phyloP scores from a whole-genome alignment of 1,284 basidiomycete genomes.

The Moesziomyces globuligerus region DNA sequence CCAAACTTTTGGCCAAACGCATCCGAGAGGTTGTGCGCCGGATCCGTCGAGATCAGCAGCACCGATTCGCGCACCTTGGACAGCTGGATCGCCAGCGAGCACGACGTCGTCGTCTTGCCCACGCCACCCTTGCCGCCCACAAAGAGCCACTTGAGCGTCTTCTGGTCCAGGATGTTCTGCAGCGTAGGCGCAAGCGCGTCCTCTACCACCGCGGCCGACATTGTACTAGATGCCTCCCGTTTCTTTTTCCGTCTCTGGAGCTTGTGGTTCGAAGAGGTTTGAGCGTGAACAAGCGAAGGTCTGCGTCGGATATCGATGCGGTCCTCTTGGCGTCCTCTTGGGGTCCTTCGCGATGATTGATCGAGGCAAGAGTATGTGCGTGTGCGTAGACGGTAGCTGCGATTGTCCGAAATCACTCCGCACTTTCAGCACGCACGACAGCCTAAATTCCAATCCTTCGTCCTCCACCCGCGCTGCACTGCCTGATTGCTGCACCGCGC shows the following conservation, averaged over 20 bases:
- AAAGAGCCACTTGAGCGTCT: constrained; percentile 66
- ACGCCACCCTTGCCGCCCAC: constrained; percentile 67
- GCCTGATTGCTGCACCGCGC: constrained; percentile 8
- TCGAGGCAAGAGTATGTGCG: too few species aligned
- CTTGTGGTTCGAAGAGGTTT: too few species aligned
- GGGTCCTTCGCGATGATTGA: too few species aligned
- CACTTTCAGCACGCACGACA: too few species aligned
- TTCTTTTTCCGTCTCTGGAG: too few species aligned
- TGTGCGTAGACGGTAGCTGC: too few species aligned
- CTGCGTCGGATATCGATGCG: too few species aligned
- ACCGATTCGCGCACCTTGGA: constrained; percentile 63
- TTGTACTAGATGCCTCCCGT: neutral
- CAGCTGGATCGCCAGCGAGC: constrained; percentile 64
- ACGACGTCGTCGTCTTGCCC: constrained; percentile 66
- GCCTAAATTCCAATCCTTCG: too few species aligned
- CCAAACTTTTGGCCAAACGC: constrained; percentile 99
- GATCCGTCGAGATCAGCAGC: constrained; percentile 81
- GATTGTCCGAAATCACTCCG: too few species aligned
- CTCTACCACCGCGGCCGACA: constrained; percentile 49
- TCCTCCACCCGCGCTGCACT: too few species aligned
- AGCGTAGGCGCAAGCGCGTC: constrained; percentile 60
- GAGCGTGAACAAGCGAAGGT: too few species aligned
- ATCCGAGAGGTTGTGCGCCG: constrained; percentile 97
- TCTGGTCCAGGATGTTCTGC: constrained; percentile 65
- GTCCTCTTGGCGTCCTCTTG: too few species aligned